Evolutionary conservation across 2,329 filamentous ascomycete genomes (phyloP).

Genomic region (Diplodia mutila): DNA sequence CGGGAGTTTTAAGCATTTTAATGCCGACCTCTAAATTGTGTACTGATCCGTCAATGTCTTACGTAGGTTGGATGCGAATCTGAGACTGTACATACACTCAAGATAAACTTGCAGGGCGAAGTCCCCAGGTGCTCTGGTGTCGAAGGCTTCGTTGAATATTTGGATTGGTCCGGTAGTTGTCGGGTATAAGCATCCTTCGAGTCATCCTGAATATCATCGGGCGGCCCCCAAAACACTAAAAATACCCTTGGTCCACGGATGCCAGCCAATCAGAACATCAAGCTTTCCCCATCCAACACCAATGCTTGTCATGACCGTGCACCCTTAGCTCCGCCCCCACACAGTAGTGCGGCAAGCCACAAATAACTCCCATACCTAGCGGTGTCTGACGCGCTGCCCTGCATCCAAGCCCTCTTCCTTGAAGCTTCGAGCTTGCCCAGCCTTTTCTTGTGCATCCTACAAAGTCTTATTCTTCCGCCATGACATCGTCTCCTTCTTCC

Average conservation of each 20-base stretch:
- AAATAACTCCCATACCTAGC: neutral
- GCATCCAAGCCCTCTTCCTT: neutral
- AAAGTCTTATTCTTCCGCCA: neutral
- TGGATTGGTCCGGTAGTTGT: too few species aligned
- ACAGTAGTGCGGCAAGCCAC: neutral
- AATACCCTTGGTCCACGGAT: neutral
- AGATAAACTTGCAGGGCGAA: too few species aligned
- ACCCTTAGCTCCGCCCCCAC: slow-evolving; percentile 5
- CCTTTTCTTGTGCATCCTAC: neutral
- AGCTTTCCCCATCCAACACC: neutral
- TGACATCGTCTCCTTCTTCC: neutral
- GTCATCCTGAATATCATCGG: neutral
- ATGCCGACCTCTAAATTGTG: too few species aligned
- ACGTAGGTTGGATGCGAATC: too few species aligned
- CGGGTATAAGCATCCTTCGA: neutral
- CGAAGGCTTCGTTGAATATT: too few species aligned
- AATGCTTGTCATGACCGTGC: neutral
- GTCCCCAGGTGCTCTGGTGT: too few species aligned
- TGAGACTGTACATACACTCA: too few species aligned
- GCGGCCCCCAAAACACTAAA: neutral
- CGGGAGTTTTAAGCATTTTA: too few species aligned
- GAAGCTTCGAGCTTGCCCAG: neutral
- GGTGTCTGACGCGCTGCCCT: neutral
- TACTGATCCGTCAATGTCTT: too few species aligned
- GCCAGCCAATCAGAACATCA: neutral